Conservation (phyloP, 1,284 basidiomycete species). For the Pseudozyma pruni region DNA sequence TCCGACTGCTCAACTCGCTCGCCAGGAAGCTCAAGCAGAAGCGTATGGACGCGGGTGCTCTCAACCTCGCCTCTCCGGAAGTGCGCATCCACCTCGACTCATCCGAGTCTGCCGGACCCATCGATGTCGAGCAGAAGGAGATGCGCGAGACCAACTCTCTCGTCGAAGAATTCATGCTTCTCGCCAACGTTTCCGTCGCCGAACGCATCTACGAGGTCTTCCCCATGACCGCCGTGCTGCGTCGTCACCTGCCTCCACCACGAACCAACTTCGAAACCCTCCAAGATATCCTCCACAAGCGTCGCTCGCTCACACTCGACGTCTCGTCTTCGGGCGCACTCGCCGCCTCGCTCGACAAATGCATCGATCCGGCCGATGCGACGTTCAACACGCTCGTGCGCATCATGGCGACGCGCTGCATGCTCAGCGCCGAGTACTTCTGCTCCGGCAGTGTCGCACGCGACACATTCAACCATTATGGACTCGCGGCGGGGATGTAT, state of each 20-base stretch:
- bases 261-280: constrained; percentile 94
- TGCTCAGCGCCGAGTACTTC: constrained; percentile 98
- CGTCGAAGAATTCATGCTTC: constrained; percentile 98
- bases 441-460: constrained; percentile 91
- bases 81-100: constrained; percentile 94
- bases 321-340: constrained; percentile 90
- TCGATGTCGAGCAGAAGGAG: constrained; percentile 97
- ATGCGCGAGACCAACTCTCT: constrained; percentile 92
- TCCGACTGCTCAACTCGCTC: constrained; percentile 87
- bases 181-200: constrained; percentile 96
- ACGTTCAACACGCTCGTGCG: constrained; percentile 97
- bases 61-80: constrained; percentile 97
- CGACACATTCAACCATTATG: constrained; percentile 96
- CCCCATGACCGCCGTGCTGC: constrained; percentile 92
- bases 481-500: constrained; percentile 94
- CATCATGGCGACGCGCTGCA: constrained; percentile 98
- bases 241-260: constrained; percentile 93
- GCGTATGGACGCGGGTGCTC: constrained; percentile 91
- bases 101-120: constrained; percentile 90
- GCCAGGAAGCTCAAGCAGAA: constrained; percentile 86
- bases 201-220: constrained; percentile 91
- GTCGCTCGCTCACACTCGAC: constrained; percentile 85
- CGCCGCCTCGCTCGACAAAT: constrained; percentile 88
- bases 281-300: constrained; percentile 89
- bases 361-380: constrained; percentile 74